Evolutionary conservation across 352 stramenopile genomes (phyloP).

Genomic region (Lagenidium giganteum): DNA sequence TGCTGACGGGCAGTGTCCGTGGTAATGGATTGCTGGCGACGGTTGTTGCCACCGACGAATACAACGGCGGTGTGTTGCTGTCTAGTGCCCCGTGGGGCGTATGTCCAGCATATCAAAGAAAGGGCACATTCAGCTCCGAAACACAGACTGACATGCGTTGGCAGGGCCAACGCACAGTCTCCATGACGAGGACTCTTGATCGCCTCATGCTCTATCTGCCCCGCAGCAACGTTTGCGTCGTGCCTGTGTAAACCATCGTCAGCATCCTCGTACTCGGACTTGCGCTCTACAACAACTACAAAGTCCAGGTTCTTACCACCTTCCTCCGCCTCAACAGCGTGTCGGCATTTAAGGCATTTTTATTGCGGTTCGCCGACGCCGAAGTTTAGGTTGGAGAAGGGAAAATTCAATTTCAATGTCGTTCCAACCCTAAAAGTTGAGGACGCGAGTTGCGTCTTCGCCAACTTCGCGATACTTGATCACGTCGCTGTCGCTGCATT

Average conservation of each 20-base stretch:
- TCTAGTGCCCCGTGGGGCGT: conserved; percentile 18
- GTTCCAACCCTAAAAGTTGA: no score
- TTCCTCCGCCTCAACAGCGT: conserved; percentile 14
- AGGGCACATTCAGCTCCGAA: conserved; percentile 6
- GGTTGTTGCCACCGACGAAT: conserved; percentile 19
- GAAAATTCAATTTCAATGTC: no score
- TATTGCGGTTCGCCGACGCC: no score
- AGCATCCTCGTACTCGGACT: conserved; percentile 2
- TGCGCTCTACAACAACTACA: conserved; percentile 14
- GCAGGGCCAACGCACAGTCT: conserved; percentile 15
- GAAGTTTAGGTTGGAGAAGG: no score
- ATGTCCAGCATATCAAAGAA: conserved; percentile 3
- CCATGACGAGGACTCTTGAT: conserved; percentile 13
- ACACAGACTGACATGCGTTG: conserved; percentile 12
- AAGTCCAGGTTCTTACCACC: conserved; percentile 19
- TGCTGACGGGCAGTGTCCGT: conserved; percentile 5
- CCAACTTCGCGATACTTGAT: no score
- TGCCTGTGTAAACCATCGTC: conserved; percentile 15
- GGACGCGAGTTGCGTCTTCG: no score
- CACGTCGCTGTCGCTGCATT: no score
- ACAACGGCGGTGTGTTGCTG: conserved; percentile 15
- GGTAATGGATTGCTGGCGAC: conserved; percentile 6
- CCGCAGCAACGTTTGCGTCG: conserved; percentile 12
- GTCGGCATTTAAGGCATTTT: conserved; percentile 9
- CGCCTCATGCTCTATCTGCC: conserved; percentile 17